Conservation (phyloP, 225 moss, liverwort and hornwort genomes). For the Physcomitrellopsis africana region DNA sequence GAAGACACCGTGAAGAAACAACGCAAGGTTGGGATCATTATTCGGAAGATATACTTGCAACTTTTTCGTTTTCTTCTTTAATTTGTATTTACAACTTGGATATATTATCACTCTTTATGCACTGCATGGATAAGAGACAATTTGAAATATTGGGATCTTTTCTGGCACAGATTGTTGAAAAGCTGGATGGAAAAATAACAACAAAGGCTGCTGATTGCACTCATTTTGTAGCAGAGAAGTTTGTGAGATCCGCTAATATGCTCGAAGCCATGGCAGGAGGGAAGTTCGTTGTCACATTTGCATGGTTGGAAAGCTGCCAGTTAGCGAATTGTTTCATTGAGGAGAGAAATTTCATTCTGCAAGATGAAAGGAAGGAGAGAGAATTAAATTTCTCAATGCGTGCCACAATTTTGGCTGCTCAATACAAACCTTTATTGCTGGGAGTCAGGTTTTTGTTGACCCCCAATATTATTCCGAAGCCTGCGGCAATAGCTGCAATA, state of each 20-base stretch:
- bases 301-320: slow-evolving; percentile 82
- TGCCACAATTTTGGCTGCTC: slow-evolving; percentile 62
- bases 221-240: slow-evolving; percentile 94
- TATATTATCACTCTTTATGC: background rate
- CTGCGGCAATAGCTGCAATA: slow-evolving; percentile 79
- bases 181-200: slow-evolving; percentile 74
- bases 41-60: background rate
- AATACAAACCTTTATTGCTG: slow-evolving; percentile 76
- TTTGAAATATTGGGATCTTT: slow-evolving; percentile 10
- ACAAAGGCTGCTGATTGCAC: slow-evolving; percentile 75
- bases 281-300: slow-evolving; percentile 81
- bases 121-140: slow-evolving; percentile 3
- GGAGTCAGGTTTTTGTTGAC: slow-evolving; percentile 83
- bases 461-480: slow-evolving; percentile 78
- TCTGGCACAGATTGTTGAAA: slow-evolving; percentile 69
- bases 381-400: slow-evolving; percentile 91
- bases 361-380: slow-evolving; percentile 81
- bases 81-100: background rate
- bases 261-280: slow-evolving; percentile 95
- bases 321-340: slow-evolving; percentile 75
- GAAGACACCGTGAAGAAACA: slow-evolving; percentile 54
- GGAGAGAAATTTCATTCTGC: slow-evolving; percentile 72
- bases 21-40: slow-evolving; percentile 46
- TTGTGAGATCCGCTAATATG: slow-evolving; percentile 94
- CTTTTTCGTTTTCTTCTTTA: background rate